These are phyloP conservation scores for Pezicula carpinea DNA, from an alignment of 2,329 filamentous ascomycete genomes.

Conservation along the genomic window DNA sequence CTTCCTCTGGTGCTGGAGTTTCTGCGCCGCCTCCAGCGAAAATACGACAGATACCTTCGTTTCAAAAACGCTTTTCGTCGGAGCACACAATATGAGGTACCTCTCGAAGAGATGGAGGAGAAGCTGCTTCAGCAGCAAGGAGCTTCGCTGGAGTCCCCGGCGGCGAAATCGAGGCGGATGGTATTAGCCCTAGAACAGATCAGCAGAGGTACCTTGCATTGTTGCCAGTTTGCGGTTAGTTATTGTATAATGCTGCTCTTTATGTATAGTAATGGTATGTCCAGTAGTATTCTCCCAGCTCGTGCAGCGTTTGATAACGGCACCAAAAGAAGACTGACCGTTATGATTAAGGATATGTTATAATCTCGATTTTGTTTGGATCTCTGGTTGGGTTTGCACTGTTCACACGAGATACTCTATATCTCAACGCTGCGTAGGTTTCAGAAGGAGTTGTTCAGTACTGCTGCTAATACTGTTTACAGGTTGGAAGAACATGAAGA, in stretches of 20 bases:
- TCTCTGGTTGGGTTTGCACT: conserved; percentile 18
- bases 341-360: conserved; percentile 15
- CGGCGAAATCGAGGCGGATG: background rate
- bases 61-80: conserved; percentile 2
- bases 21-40: conserved; percentile 14
- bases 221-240: conserved; percentile 15
- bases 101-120: conserved; percentile 13
- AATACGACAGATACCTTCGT: conserved; percentile 15
- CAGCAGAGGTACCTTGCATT: conserved; percentile 13
- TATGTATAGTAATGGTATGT: conserved; percentile 21
- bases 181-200: conserved; percentile 12
- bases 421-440: background rate
- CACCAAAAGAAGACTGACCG: background rate
- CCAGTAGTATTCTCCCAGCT: background rate
- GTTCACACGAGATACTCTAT: conserved; percentile 15
- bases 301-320: background rate
- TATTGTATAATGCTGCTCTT: conserved; percentile 18
- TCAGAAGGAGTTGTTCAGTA: background rate
- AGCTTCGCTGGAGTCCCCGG: background rate
- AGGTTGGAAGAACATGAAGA: background rate
- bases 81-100: conserved; percentile 1
- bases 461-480: background rate
- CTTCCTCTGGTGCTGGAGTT: conserved; percentile 19
- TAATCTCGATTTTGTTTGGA: conserved; percentile 17
- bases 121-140: conserved; percentile 9